These are phyloP conservation scores for Aureobasidium sp. DNA, from an alignment of 2,329 filamentous ascomycete species.

Conservation along the genomic window DNA sequence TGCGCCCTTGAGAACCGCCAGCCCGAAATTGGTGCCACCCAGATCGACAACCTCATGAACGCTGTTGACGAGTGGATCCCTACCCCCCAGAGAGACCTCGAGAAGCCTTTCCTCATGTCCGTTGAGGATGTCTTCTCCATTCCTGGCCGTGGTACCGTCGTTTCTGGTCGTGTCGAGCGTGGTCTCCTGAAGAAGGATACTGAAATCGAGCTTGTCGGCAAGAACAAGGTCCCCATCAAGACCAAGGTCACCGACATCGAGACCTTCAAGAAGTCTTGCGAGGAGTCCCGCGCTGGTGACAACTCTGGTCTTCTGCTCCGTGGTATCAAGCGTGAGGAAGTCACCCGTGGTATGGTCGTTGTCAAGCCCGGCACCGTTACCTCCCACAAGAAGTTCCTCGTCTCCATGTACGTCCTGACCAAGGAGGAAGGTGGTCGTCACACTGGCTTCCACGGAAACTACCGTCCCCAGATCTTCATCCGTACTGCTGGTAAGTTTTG, in stretches of 20 bases:
- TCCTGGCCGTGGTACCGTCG: slow-evolving; percentile 86
- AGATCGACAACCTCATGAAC: slow-evolving; percentile 85
- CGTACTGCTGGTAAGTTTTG: slow-evolving; percentile 74
- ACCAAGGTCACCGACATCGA: slow-evolving; percentile 99
- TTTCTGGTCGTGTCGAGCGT: slow-evolving; percentile 94
- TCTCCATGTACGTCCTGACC: slow-evolving; percentile 92
- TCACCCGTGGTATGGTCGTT: slow-evolving; percentile 91
- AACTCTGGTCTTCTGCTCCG: slow-evolving; percentile 96
- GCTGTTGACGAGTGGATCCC: slow-evolving; percentile 96
- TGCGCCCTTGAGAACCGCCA: slow-evolving; percentile 84
- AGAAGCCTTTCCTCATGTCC: slow-evolving; percentile 99
- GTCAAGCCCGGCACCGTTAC: slow-evolving; percentile 75
- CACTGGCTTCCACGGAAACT: slow-evolving; percentile 92
- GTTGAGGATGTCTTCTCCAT: slow-evolving; percentile 63
- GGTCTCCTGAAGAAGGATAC: slow-evolving; percentile 87
- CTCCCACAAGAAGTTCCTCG: slow-evolving; percentile 84
- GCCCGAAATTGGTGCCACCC: slow-evolving; percentile 76
- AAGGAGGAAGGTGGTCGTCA: slow-evolving; percentile 98
- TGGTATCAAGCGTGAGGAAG: slow-evolving; percentile 91
- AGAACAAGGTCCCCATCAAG: slow-evolving; percentile 75
- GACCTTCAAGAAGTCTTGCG: slow-evolving; percentile 99
- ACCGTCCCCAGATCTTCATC: slow-evolving; percentile 93
- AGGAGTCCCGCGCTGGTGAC: slow-evolving; percentile 91
- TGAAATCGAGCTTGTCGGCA: slow-evolving; percentile 92
- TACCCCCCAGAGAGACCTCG: slow-evolving; percentile 83